Percentiles rank a stretch among this genome's conserved stretches.
Evolutionary conservation across 163 green algal genomes (phyloP).

Genomic region (Volvox carteri): DNA sequence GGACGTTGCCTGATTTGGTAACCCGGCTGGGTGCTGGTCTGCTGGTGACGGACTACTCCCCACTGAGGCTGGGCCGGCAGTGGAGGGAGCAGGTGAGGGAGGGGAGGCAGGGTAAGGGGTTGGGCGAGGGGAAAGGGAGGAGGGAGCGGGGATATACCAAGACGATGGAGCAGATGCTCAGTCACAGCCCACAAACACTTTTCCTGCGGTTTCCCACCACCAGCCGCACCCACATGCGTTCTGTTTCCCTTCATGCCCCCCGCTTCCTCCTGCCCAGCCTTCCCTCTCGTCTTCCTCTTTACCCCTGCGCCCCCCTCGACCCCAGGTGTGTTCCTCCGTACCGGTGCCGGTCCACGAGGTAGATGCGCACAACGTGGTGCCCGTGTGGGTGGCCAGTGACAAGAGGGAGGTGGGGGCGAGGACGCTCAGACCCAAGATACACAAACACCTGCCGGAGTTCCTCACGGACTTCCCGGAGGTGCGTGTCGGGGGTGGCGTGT

Average conservation of each 20-base stretch:
- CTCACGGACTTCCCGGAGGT: constrained; percentile 86
- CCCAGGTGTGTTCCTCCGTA: constrained; percentile 35
- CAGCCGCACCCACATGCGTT: background rate
- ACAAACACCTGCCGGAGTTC: constrained; percentile 90
- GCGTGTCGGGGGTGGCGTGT: background rate
- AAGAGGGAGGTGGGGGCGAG: constrained; percentile 87
- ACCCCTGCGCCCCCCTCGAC: background rate
- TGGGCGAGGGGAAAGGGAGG: background rate
- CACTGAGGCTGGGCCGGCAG: constrained; percentile 82
- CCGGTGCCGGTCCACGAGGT: constrained; percentile 87
- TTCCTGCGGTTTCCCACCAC: no score
- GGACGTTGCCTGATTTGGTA: constrained; percentile 86
- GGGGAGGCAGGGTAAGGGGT: background rate
- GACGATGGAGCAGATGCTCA: no score
- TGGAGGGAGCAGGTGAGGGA: constrained; percentile 84
- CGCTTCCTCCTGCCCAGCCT: background rate
- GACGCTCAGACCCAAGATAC: constrained; percentile 95
- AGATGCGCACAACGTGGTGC: constrained; percentile 98
- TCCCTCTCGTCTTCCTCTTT: background rate
- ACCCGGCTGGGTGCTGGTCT: constrained; percentile 74
- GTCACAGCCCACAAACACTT: no score
- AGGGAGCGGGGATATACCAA: no score
- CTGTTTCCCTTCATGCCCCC: no score
- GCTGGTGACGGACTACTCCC: constrained; percentile 95
- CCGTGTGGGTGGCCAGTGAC: constrained; percentile 89